A percentile compares a stretch with the other conserved stretches of the same genome.
These are phyloP conservation scores for Anthostomella pinea DNA, from an alignment of 2,329 filamentous ascomycete species.

Conservation along the genomic window DNA sequence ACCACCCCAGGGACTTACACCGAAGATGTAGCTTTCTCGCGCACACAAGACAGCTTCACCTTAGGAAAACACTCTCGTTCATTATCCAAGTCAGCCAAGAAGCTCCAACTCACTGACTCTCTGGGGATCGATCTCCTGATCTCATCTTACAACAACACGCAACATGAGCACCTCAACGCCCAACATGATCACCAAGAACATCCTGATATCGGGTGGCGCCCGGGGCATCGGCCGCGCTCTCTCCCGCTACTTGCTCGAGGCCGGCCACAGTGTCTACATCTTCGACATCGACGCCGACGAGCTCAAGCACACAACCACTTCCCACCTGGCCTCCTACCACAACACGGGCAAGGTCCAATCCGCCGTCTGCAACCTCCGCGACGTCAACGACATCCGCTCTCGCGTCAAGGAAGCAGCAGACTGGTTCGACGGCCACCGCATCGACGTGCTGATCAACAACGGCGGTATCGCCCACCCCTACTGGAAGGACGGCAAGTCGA, in stretches of 20 bases:
- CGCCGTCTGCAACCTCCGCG: constrained; percentile 40
- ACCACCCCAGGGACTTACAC: too few relatives aligned
- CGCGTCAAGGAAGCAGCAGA: constrained; percentile 34
- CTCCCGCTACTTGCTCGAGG: constrained; percentile 38
- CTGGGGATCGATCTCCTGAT: too few relatives aligned
- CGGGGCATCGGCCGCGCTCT: constrained; percentile 45
- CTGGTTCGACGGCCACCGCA: constrained; percentile 35
- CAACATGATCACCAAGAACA: too few relatives aligned
- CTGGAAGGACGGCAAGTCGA: constrained; percentile 44
- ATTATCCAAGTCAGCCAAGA: too few relatives aligned
- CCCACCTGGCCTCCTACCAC: constrained; percentile 28
- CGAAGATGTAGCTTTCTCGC: too few relatives aligned
- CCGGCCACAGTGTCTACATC: constrained; percentile 43
- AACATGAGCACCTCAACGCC: too few relatives aligned
- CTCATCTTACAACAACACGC: too few relatives aligned
- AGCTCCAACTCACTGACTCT: too few relatives aligned
- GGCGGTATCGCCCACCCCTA: constrained; percentile 34
- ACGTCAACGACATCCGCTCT: constrained; percentile 34
- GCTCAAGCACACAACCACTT: constrained; percentile 34
- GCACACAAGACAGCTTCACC: too few relatives aligned
- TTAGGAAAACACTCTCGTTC: too few relatives aligned
- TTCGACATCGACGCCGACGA: constrained; percentile 42
- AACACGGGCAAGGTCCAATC: constrained; percentile 30
- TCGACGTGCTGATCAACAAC: constrained; percentile 40
- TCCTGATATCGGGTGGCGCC: too few relatives aligned